Evolutionary conservation across 257 asterid genomes (phyloP), one percentile per base, ranked within the genome.

Genomic region (Cinchona pubescens): DNA sequence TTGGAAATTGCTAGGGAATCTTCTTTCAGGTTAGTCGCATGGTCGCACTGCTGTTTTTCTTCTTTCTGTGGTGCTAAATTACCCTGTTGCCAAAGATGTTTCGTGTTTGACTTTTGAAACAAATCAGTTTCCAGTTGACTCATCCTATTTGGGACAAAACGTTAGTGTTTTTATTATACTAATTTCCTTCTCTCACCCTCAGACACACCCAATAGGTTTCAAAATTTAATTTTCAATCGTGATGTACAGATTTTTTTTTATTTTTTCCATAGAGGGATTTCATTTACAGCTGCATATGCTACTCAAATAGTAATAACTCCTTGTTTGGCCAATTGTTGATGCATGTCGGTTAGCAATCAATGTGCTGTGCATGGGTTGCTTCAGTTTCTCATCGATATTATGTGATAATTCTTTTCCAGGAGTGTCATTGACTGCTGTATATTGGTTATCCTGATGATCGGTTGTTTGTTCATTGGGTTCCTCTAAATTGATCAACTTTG

Each of bases 1-100:
- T 75, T 64, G 68, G 68, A 67, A 75, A 77, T 69, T 68, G 73
- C 75, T 72, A 72, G 80, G 69, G 53, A 27, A 61, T 13, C 35
- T 70, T 60, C 38, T 16, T 60, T 25, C 29, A 49, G 51, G 67
- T 25, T 45, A 68, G 78, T 64, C n/a, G n/a, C n/a, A n/a, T n/a
- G 7, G 2, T 4, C 45, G 7, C 19, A 4, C 21, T 18, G 16
- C 2, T 0, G 7, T 60, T 72, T 53, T 1, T 56, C 67, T 43
- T 58, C 25, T 72, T 49, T 9, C 49, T 67, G 25, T 23, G 53
- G n/a, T 43, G 35, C 34, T 68, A 43, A 21, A 45, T 14, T 34
- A 27, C 40, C 7, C 27, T n/a, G 23, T 45, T 19, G 35, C 35
- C 42, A 40, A 5, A 67, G 23, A 2, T 59, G 37, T 37, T 63